Evolutionary conservation across 1,284 basidiomycete genomes (phyloP).

Genomic region (Cutaneotrichosporon sp.): DNA sequence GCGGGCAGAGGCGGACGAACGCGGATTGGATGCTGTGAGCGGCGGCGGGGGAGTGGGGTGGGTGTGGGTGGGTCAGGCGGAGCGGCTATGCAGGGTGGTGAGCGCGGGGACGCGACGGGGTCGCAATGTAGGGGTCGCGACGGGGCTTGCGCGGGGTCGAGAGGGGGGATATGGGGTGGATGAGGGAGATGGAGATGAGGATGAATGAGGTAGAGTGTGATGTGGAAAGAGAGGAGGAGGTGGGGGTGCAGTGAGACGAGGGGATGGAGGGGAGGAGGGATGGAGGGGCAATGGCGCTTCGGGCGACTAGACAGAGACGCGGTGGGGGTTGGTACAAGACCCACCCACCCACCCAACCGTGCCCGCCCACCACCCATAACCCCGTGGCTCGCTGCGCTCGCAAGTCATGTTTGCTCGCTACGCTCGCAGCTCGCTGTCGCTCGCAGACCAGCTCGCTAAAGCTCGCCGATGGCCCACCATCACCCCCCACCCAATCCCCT

Average conservation of each 20-base stretch:
- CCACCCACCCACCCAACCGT: no score
- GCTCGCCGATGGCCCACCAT: no score
- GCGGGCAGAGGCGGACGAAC: not conserved
- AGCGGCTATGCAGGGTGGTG: constrained; percentile 4
- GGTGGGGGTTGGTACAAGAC: not conserved
- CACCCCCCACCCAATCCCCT: no score
- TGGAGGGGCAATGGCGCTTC: not conserved
- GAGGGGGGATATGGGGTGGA: constrained; percentile 10
- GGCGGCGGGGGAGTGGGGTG: not conserved
- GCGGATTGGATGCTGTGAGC: not conserved
- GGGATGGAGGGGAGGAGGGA: not conserved
- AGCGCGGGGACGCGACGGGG: constrained; percentile 5
- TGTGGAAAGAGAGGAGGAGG: not conserved
- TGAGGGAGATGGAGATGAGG: not conserved
- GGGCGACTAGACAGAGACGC: not conserved
- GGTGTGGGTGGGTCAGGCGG: not conserved
- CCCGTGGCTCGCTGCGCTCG: no score
- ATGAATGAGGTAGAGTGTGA: not conserved
- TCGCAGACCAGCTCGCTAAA: no score
- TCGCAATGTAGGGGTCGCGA: not conserved
- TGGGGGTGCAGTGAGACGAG: not conserved
- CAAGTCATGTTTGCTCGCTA: no score
- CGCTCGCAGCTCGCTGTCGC: no score
- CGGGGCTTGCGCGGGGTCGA: not conserved
- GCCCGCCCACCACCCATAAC: no score